Base-by-base conservation (phyloP, 1,284 basidiomycete species). In the Ganoderma leucocontextum region DNA sequence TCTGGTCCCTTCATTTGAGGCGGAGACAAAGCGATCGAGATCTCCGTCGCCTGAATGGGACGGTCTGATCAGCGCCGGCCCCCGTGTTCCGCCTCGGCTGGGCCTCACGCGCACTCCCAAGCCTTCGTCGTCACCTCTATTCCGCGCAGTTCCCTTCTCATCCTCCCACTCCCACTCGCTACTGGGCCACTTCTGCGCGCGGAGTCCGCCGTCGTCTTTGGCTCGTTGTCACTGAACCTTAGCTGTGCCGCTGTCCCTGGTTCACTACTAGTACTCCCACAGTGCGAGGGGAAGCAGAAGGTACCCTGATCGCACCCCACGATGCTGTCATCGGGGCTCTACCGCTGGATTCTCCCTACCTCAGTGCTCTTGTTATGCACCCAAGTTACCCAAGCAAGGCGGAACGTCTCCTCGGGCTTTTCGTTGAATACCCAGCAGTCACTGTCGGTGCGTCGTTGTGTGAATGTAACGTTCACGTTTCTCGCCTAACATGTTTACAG, bases 281-380 rank as follows among this genome's bases (percentile, higher is more conserved):
- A 19, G 64, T 29, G 44, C 47, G 58, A 58, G 65, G 42, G 47
- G 71, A 69, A 68, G 66, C 66, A 55, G 44, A 66, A 63, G 67
- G 53, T 41, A 39, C 19, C 59, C 33, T 53, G 39, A 62, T 35
- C 60, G 55, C 60, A 44, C 58, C 59, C 62, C 62, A 64, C 49
- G 35, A 73, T 73, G 72, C 65, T 70, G 65, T 60, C 67, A 17
- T 63, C 65, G 13, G 67, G 65, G 44, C 38, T 62, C 53, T 62
- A 36, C 66, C 65, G 62, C 33, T 69, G 68, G 64, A 29, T 65
- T 38, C 64, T 73, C 19, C 72, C 69, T 17, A 49, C 67, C 15
- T 71, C 70, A 17, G 35, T 68, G 36, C 61, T 69, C 15, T 35
- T 73, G 2, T 47, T 73, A n/a, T 63, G 35, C 55, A 33, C 60